Evolutionary conservation across 805 yeast genomes (phyloP).

Genomic region (Starmerella kuoi): DNA sequence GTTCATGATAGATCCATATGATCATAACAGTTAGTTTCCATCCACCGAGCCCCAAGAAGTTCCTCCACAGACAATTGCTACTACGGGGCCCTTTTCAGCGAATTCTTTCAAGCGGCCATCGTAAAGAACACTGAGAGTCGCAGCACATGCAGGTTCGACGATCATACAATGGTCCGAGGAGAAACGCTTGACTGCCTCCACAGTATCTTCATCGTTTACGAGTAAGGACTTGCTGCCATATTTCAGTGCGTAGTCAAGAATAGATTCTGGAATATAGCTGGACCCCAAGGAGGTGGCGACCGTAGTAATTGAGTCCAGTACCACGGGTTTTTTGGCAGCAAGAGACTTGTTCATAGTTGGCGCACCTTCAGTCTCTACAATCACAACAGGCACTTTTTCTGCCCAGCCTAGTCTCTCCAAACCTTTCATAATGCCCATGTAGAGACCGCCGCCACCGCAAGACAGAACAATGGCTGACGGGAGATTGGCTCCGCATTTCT

Average conservation of each 20-base stretch:
- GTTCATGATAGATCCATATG: too few relatives aligned
- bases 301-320: constrained; percentile 35
- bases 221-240: constrained; percentile 35
- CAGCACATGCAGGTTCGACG: constrained; percentile 67
- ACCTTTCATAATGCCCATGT: constrained; percentile 78
- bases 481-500: constrained; percentile 37
- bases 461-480: constrained; percentile 79
- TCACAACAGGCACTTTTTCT: constrained; percentile 30
- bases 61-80: constrained; percentile 22
- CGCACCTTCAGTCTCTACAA: constrained; percentile 41
- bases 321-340: constrained; percentile 35
- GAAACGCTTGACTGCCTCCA: constrained; percentile 40
- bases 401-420: constrained; percentile 44
- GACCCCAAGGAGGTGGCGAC: constrained; percentile 58
- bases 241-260: constrained; percentile 36
- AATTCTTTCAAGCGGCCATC: not conserved
- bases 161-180: constrained; percentile 40
- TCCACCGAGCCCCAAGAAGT: constrained; percentile 11
- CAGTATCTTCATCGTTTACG: constrained; percentile 45
- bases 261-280: constrained; percentile 40
- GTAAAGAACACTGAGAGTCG: constrained; percentile 41
- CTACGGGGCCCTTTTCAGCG: constrained; percentile 9
- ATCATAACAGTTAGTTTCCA: not conserved
- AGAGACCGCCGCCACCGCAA: constrained; percentile 93
- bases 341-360: constrained; percentile 37